These are phyloP conservation scores for Macrolepiota dolichaula DNA, from an alignment of 768 basidiomycete genomes.

Conservation along the genomic window DNA sequence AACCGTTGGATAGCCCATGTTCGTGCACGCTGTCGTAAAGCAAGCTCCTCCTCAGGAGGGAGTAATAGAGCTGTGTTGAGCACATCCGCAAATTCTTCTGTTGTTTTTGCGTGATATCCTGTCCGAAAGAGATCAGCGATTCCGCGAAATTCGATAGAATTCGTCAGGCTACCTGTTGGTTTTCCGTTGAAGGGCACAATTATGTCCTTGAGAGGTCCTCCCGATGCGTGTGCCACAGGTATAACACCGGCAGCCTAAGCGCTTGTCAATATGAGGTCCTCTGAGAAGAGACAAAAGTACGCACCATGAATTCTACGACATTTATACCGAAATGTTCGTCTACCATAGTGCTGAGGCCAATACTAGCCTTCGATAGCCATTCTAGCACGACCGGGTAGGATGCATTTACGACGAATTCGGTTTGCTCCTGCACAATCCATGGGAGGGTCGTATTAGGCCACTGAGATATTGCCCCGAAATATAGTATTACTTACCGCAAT, in stretches of 20 bases:
- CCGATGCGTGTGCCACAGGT: conserved; percentile 89
- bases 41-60: conserved; percentile 47
- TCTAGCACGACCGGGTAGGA: conserved; percentile 66
- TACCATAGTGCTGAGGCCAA: conserved; percentile 94
- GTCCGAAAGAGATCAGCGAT: not conserved
- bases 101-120: conserved; percentile 79
- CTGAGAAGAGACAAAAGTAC: conserved; percentile 17
- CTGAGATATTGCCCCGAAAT: not conserved
- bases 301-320: conserved; percentile 94
- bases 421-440: conserved; percentile 47
- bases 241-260: conserved; percentile 89
- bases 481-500: conserved; percentile 45
- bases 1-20: conserved; percentile 71
- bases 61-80: conserved; percentile 65
- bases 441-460: not conserved
- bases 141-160: not conserved
- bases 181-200: conserved; percentile 74
- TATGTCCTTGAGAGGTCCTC: conserved; percentile 89
- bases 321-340: conserved; percentile 99
- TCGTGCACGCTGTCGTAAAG: conserved; percentile 66
- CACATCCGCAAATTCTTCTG: conserved; percentile 62
- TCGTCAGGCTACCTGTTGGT: conserved; percentile 51
- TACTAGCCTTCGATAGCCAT: conserved; percentile 71
- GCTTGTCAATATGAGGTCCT: not conserved
- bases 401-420: conserved; percentile 82